A percentile compares a stretch with the other conserved stretches of the same genome.
phyloP scores from a whole-genome alignment of 768 basidiomycete species.

The Sarcodon sp. region DNA sequence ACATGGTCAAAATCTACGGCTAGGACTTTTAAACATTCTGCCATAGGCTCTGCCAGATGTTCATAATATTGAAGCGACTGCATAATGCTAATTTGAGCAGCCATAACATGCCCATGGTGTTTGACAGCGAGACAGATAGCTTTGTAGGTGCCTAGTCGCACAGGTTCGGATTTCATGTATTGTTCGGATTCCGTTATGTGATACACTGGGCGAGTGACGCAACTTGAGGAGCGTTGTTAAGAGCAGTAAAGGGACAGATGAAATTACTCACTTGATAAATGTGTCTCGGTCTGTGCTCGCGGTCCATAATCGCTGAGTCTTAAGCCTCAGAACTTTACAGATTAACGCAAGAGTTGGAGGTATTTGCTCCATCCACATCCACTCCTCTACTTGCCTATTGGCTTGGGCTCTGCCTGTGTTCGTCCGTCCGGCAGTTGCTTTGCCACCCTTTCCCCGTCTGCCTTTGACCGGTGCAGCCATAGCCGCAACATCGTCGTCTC shows the following conservation, averaged over 20 bases:
- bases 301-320: conserved; percentile 79
- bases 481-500: conserved; percentile 27
- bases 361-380: conserved; percentile 76
- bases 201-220: conserved; percentile 81
- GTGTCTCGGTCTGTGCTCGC: conserved; percentile 77
- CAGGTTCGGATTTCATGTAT: conserved; percentile 72
- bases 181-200: conserved; percentile 75
- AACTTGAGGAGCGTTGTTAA: conserved; percentile 31
- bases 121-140: conserved; percentile 89
- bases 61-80: conserved; percentile 90
- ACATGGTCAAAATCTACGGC: conserved; percentile 80
- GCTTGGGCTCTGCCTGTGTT: conserved; percentile 28
- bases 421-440: conserved; percentile 42
- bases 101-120: conserved; percentile 71
- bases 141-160: conserved; percentile 71
- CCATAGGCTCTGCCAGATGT: conserved; percentile 89
- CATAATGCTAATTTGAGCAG: conserved; percentile 83
- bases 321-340: conserved; percentile 52
- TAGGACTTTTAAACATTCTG: conserved; percentile 72
- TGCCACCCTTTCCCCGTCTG: conserved; percentile 49
- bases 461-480: conserved; percentile 31
- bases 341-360: conserved; percentile 57
- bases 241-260: background rate
- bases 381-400: conserved; percentile 28
- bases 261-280: conserved; percentile 57